Percentiles rank a stretch among this genome's conserved stretches.
These are phyloP conservation scores for Septoria petroselini DNA, from an alignment of 2,329 filamentous ascomycete genomes.

Conservation along the genomic window DNA sequence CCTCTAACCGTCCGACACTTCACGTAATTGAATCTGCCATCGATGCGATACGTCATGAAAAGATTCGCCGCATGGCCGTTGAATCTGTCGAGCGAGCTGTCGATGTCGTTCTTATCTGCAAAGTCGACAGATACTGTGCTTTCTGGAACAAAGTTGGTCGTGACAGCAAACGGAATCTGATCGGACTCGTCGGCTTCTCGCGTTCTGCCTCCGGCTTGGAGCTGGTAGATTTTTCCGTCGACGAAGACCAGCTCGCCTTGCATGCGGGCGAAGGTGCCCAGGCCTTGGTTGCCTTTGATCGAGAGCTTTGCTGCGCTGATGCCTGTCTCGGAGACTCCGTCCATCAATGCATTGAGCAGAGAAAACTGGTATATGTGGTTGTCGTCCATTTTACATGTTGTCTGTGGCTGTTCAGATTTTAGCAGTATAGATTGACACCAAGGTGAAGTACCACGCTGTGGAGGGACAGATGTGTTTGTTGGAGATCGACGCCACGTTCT, in stretches of 20 bases:
- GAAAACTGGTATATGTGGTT: conserved; percentile 48
- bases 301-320: conserved; percentile 48
- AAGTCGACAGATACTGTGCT: conserved; percentile 29
- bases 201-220: conserved; percentile 40
- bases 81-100: conserved; percentile 30
- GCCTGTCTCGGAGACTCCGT: conserved; percentile 47
- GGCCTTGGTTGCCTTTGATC: conserved; percentile 50
- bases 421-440: too few relatives aligned
- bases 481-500: background rate
- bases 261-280: conserved; percentile 48
- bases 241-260: conserved; percentile 47
- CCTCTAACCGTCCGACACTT: conserved; percentile 37
- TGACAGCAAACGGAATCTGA: conserved; percentile 43
- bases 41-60: conserved; percentile 38
- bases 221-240: conserved; percentile 44
- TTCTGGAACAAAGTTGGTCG: conserved; percentile 35
- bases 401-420: too few relatives aligned
- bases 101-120: conserved; percentile 30
- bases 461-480: background rate
- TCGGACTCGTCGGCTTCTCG: conserved; percentile 36
- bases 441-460: too few relatives aligned
- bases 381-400: too few relatives aligned
- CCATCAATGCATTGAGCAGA: conserved; percentile 46
- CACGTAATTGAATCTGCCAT: conserved; percentile 32
- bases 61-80: conserved; percentile 33